These are phyloP conservation scores for Scenedesmus sp. DNA, from an alignment of 163 green algal species.

Conservation along the genomic window DNA sequence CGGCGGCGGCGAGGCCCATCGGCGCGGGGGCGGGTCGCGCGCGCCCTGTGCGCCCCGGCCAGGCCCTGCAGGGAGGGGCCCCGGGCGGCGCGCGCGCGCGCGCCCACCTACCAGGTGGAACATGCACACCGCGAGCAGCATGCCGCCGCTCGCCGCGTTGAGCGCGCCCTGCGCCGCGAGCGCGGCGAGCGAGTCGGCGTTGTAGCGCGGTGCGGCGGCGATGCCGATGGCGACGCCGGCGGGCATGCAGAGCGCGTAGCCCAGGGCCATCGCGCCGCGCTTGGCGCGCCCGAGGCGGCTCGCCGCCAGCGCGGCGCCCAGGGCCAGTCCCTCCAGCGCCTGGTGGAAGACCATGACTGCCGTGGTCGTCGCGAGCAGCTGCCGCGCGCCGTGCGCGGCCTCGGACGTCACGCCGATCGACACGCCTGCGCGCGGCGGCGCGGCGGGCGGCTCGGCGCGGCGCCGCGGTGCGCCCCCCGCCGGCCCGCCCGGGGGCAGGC, in stretches of 20 bases:
- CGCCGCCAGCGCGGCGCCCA: constrained; percentile 44
- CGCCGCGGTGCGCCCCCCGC: no score
- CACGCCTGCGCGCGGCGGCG: no score
- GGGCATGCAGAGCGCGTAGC: constrained; percentile 50
- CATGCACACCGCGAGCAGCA: no score
- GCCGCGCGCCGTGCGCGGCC: not conserved
- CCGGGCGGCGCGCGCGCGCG: no score
- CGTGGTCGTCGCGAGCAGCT: constrained; percentile 4
- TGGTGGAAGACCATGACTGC: constrained; percentile 33
- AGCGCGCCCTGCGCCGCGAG: constrained; percentile 49
- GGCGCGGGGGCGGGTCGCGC: no score
- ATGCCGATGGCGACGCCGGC: constrained; percentile 56
- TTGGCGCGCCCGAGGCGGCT: constrained; percentile 40
- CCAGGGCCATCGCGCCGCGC: constrained; percentile 43
- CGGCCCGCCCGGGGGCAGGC: no score
- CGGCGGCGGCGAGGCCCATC: no score
- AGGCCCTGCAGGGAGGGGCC: no score
- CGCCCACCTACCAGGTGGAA: no score
- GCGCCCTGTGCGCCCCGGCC: no score
- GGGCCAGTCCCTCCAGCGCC: constrained; percentile 49
- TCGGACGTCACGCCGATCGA: constrained; percentile 12
- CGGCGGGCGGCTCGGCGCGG: no score
- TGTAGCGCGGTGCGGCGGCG: constrained; percentile 37
- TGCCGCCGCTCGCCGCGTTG: constrained; percentile 27
- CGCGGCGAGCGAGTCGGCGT: constrained; percentile 9